Conservation (phyloP, 176 grass and related monocot genomes). For the Musa beccarii region DNA sequence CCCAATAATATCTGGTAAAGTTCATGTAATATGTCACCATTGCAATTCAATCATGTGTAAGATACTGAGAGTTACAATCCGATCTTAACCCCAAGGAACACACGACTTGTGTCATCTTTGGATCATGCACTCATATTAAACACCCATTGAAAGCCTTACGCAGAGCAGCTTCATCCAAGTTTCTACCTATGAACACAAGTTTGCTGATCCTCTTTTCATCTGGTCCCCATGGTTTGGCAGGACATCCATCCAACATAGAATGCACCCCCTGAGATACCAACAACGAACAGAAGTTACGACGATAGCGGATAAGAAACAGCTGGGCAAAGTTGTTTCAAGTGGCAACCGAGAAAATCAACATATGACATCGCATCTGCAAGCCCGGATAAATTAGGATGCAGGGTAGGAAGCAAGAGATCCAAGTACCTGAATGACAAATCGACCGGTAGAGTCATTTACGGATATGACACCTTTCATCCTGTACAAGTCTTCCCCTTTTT, state of each 20-base stretch:
- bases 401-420: background rate
- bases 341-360: background rate
- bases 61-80: too few relatives aligned
- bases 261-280: constrained; percentile 36
- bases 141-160: constrained; percentile 60
- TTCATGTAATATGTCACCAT: too few relatives aligned
- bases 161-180: constrained; percentile 42
- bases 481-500: constrained; percentile 67
- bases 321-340: background rate
- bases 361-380: background rate
- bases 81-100: background rate
- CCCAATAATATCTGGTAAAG: too few relatives aligned
- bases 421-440: constrained; percentile 48
- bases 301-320: background rate
- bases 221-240: constrained; percentile 47
- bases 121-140: constrained; percentile 10
- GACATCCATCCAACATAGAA: constrained; percentile 64
- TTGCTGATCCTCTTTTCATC: constrained; percentile 54
- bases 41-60: too few relatives aligned
- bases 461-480: constrained; percentile 67
- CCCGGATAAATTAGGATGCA: background rate
- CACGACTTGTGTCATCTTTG: background rate
- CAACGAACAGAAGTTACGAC: background rate
- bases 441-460: constrained; percentile 59
- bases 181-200: constrained; percentile 61